These are phyloP conservation scores for Tillandsia fasciculata DNA, from an alignment of 176 grass and related monocot species.

Conservation along the genomic window DNA sequence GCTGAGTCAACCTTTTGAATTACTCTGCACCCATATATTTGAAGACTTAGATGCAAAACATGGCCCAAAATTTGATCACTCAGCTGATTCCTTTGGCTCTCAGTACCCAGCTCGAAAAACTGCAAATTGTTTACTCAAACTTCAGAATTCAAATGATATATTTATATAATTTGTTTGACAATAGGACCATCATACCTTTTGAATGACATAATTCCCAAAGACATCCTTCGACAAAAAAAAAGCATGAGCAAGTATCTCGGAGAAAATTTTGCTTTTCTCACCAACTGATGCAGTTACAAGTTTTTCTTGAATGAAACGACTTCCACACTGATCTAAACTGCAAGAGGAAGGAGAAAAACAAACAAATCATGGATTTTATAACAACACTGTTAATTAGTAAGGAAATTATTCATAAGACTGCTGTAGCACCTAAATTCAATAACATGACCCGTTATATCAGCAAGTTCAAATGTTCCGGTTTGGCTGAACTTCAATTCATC, in stretches of 20 bases:
- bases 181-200: conserved; percentile 23
- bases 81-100: conserved; percentile 19
- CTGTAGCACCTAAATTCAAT: conserved; percentile 5
- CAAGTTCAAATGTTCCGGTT: neutral
- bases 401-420: neutral
- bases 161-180: neutral
- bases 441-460: conserved; percentile 5
- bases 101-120: conserved; percentile 20
- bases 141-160: neutral
- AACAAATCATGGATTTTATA: neutral
- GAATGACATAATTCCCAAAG: conserved; percentile 38
- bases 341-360: neutral
- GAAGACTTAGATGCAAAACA: conserved; percentile 22
- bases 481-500: conserved; percentile 7
- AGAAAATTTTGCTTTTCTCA: conserved; percentile 25
- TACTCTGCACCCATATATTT: conserved; percentile 32
- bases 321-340: conserved; percentile 33
- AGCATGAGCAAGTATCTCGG: conserved; percentile 18
- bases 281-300: conserved; percentile 20
- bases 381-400: neutral
- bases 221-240: conserved; percentile 18
- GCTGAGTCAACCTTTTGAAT: conserved; percentile 26
- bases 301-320: conserved; percentile 34
- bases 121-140: neutral
- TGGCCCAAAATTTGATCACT: conserved; percentile 7